Evolutionary conservation across 306 rosid genomes (phyloP), one percentile per base, ranked within the genome.

Genomic region (Castanopsis chinensis): DNA sequence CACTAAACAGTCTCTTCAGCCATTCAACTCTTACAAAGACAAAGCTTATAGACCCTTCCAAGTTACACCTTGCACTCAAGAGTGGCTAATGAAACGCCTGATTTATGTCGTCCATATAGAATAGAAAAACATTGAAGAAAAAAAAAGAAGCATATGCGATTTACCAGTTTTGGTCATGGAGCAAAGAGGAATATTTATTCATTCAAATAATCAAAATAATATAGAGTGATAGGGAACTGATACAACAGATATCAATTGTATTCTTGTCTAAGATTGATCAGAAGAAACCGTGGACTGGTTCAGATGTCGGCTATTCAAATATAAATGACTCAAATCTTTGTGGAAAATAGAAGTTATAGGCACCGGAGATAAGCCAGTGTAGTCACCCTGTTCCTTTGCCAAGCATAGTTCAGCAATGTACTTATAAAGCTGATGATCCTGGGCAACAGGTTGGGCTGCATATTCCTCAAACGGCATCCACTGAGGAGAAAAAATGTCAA

Each of bases 381-480:
- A 71, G 21, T 23, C 59, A 49, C 75, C 35, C 11, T 51, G 21
- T 52, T 23, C 19, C 71, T 65, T 65, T 71, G 60, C 60, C 75
- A 51, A 52, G 37, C 60, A 71, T 41, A 71, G 14, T 4, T 71
- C 21, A 15, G 12, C 17, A 51, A 25, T 71, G 75, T 43, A 51
- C 33, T 71, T 51, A 57, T 10, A 43, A 18, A 51, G 63, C 63
- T 72, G 49, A 60, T 72, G 60, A 37, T 72, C 30, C 76, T 72
- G 60, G 59, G 20, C 21, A 18, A 72, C 17, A 25, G 76, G 64
- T 72, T 72, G 76, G 19, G 64, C 76, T 72, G 76, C 76, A 71
- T 6, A 71, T 51, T 71, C 23, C 32, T 51, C 60, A 27, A 71
- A 51, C 5, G 75, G 75, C 75, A 71, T 71, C 75, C 75, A 72